phyloP scores from a whole-genome alignment of 306 rosid species.

The Sechiopsis laciniata region DNA sequence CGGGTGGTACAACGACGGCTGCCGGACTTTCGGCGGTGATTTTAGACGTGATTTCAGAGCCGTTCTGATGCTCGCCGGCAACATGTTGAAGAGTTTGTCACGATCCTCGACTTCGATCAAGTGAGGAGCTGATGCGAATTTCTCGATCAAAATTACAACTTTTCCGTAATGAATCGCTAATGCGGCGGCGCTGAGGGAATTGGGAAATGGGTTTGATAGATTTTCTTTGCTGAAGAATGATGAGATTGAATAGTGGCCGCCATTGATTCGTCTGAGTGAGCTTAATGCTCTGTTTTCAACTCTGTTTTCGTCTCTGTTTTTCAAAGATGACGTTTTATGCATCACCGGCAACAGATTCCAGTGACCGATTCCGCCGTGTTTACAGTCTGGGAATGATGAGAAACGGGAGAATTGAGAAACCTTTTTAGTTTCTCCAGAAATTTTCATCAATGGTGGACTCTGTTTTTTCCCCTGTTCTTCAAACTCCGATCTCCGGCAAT shows the following conservation, averaged over 20 bases:
- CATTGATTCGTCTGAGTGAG: conserved; percentile 27
- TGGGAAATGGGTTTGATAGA: conserved; percentile 35
- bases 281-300: neutral
- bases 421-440: conserved; percentile 6
- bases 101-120: conserved; percentile 42
- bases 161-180: conserved; percentile 73
- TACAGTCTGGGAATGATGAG: conserved; percentile 45
- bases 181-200: conserved; percentile 63
- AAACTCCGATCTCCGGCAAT: neutral
- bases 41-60: conserved; percentile 51
- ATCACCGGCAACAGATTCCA: conserved; percentile 32
- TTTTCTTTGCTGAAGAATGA: conserved; percentile 33
- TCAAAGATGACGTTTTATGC: conserved; percentile 41
- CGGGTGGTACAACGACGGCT: conserved; percentile 32
- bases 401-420: conserved; percentile 25
- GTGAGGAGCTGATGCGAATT: conserved; percentile 43
- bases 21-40: conserved; percentile 33
- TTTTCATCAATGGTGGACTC: conserved; percentile 27
- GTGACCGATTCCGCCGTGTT: conserved; percentile 34
- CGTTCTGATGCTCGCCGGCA: conserved; percentile 47
- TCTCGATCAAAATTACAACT: conserved; percentile 54
- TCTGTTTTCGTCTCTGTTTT: conserved; percentile 24
- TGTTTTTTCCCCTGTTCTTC: conserved; percentile 20
- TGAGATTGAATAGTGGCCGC: conserved; percentile 38
- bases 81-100: conserved; percentile 49